Evolutionary conservation across 2,329 filamentous ascomycete genomes (phyloP).

Genomic region (Whalleya microplaca): DNA sequence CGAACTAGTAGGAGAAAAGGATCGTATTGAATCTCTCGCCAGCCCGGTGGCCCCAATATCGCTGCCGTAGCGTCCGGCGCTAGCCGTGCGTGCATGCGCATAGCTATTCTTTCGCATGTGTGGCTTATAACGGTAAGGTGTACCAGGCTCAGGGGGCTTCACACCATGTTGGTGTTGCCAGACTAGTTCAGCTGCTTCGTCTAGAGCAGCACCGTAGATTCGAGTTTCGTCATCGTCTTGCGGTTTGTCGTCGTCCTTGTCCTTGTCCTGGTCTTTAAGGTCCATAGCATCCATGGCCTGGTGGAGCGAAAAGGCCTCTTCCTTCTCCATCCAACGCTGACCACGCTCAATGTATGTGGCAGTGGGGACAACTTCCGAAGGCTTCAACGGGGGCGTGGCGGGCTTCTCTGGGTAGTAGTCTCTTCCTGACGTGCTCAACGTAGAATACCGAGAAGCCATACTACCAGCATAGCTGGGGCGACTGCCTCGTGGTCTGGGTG

Average conservation of each 20-base stretch:
- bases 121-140: slow-evolving; percentile 68
- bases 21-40: slow-evolving; percentile 49
- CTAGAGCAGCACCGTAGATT: slow-evolving; percentile 70
- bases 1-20: slow-evolving; percentile 57
- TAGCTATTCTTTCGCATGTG: slow-evolving; percentile 75
- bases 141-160: slow-evolving; percentile 59
- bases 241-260: slow-evolving; percentile 31
- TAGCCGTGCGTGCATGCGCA: slow-evolving; percentile 66
- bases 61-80: slow-evolving; percentile 54
- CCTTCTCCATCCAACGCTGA: slow-evolving; percentile 79
- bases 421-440: slow-evolving; percentile 46
- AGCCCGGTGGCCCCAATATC: slow-evolving; percentile 52
- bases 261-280: slow-evolving; percentile 44
- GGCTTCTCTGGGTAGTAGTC: slow-evolving; percentile 56
- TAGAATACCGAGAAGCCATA: slow-evolving; percentile 55
- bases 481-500: slow-evolving; percentile 36
- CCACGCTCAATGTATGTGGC: slow-evolving; percentile 74
- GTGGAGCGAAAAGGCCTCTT: slow-evolving; percentile 71
- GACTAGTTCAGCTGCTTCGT: slow-evolving; percentile 79
- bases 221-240: slow-evolving; percentile 60
- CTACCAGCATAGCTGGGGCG: slow-evolving; percentile 51
- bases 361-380: slow-evolving; percentile 65
- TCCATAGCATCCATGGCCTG: slow-evolving; percentile 77
- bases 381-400: slow-evolving; percentile 50
- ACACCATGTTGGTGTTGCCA: slow-evolving; percentile 72